Conservation (phyloP, 2,329 filamentous ascomycete species). For the Penicillium polonicum region DNA sequence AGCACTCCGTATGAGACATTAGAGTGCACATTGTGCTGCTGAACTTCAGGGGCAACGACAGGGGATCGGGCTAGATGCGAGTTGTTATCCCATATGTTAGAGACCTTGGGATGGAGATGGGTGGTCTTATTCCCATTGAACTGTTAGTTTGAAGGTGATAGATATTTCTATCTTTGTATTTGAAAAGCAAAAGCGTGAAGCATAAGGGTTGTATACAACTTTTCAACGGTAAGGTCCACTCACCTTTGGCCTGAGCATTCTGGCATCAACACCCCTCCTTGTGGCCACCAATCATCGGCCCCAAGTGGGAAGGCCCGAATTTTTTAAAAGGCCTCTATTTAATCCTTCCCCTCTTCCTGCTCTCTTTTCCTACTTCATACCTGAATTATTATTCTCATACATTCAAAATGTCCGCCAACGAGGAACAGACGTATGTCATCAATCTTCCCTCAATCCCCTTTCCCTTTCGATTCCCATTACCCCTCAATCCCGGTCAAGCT, state of each 20-base stretch:
- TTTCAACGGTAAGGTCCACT: neutral
- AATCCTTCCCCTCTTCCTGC: conserved; percentile 20
- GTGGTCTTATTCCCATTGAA: too few relatives aligned
- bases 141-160: too few relatives aligned
- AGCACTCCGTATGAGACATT: too few relatives aligned
- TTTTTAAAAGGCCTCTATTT: conserved; percentile 47
- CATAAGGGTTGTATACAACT: neutral
- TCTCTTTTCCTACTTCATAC: conserved; percentile 18
- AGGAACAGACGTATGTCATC: conserved; percentile 79
- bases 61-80: neutral
- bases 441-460: neutral
- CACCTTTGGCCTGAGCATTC: neutral
- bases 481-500: conserved; percentile 30
- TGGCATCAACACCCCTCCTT: conserved; percentile 10
- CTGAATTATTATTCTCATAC: conserved; percentile 23
- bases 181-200: neutral
- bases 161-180: too few relatives aligned
- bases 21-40: neutral
- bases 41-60: neutral
- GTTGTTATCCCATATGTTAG: neutral
- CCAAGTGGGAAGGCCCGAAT: conserved; percentile 16
- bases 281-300: conserved; percentile 6
- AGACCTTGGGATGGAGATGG: neutral
- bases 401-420: conserved; percentile 60
- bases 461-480: conserved; percentile 9